Percentiles rank a stretch among this genome's conserved stretches.
Conservation (phyloP, 768 basidiomycete genomes). For the Symmetrospora coprosmae region DNA sequence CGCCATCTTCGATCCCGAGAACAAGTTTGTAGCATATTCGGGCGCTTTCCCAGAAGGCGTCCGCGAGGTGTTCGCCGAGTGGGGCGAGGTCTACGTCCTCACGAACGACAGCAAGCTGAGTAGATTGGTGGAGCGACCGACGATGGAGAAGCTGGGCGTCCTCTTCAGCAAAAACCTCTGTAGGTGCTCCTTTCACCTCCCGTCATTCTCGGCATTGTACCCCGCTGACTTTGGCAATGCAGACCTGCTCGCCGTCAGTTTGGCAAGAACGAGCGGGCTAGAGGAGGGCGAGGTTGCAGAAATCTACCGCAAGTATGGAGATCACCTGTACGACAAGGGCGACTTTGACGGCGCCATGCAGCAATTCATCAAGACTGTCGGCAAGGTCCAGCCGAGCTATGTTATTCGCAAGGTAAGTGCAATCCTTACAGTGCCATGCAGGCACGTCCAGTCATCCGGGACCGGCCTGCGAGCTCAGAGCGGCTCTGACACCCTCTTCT, state of each 20-base stretch:
- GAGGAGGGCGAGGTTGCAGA: conserved; percentile 65
- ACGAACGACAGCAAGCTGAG: conserved; percentile 62
- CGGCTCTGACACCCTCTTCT: conserved; percentile 26
- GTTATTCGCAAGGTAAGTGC: conserved; percentile 77
- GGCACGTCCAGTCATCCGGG: background rate
- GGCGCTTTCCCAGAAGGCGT: conserved; percentile 71
- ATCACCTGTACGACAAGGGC: conserved; percentile 74
- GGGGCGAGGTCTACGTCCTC: conserved; percentile 65
- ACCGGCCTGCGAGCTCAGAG: no score
- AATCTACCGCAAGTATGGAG: conserved; percentile 70
- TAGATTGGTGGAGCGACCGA: conserved; percentile 62
- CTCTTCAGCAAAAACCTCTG: conserved; percentile 57
- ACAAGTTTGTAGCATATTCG: conserved; percentile 74
- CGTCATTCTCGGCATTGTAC: conserved; percentile 24
- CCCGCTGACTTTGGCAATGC: conserved; percentile 40
- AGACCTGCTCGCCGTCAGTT: conserved; percentile 53
- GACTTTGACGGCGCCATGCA: conserved; percentile 89
- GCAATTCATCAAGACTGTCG: conserved; percentile 80
- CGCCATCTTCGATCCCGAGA: conserved; percentile 77
- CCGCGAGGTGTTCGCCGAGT: conserved; percentile 62
- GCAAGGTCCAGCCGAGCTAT: conserved; percentile 78
- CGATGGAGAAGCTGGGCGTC: conserved; percentile 68
- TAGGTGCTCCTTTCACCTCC: background rate
- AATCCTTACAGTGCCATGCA: background rate
- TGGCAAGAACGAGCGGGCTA: conserved; percentile 66